These are phyloP conservation scores for Chlamydomonas eustigma DNA, from an alignment of 139 green algal species.

Conservation along the genomic window DNA sequence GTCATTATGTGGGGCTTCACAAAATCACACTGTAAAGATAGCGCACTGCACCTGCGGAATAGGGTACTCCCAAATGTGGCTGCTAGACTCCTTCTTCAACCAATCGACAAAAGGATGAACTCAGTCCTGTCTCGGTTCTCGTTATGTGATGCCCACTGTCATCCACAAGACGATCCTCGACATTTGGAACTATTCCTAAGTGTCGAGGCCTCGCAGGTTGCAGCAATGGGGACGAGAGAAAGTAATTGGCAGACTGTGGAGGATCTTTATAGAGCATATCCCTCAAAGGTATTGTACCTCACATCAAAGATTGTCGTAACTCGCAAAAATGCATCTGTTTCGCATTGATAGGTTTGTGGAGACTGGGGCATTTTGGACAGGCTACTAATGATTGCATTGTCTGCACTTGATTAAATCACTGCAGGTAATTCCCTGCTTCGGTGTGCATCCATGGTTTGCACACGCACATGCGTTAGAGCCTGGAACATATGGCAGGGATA, in stretches of 20 bases:
- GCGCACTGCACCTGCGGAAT: too few relatives aligned
- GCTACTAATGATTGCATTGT: not conserved
- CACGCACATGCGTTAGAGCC: constrained; percentile 22
- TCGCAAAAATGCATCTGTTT: not conserved
- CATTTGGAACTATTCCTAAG: not conserved
- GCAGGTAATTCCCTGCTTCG: constrained; percentile 46
- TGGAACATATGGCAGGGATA: not conserved
- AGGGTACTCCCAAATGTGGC: too few relatives aligned
- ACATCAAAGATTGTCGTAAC: not conserved
- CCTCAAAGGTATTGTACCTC: not conserved
- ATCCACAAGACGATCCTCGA: not conserved
- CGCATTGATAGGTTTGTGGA: not conserved
- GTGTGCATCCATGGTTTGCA: constrained; percentile 50
- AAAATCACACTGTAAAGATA: too few relatives aligned
- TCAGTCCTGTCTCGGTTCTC: too few relatives aligned
- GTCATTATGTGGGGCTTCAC: not conserved
- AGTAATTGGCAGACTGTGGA: constrained; percentile 38
- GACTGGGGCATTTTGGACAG: not conserved
- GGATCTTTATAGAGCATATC: not conserved
- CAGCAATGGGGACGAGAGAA: constrained; percentile 5
- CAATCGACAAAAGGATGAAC: too few relatives aligned
- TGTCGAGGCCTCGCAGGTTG: not conserved
- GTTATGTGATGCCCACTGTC: constrained; percentile 5
- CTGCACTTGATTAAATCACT: not conserved
- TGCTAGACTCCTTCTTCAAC: too few relatives aligned